A percentile compares a stretch with the other conserved stretches of the same genome.
These are phyloP conservation scores for Torrubiella hemipterigena DNA, from an alignment of 2,329 filamentous ascomycete genomes.

Conservation along the genomic window DNA sequence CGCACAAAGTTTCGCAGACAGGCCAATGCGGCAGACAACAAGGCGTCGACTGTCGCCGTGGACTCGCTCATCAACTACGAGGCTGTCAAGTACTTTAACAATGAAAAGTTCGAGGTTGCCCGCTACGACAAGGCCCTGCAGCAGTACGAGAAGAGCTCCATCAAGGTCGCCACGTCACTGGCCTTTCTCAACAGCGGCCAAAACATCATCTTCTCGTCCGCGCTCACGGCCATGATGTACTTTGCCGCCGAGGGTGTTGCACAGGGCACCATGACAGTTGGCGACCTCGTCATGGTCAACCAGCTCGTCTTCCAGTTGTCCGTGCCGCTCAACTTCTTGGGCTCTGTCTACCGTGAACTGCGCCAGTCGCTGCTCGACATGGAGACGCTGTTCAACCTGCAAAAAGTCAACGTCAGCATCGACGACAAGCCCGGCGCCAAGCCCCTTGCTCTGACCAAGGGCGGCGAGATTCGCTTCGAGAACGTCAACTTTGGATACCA, in stretches of 20 bases:
- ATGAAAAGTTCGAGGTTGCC: constrained; percentile 85
- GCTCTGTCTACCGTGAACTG: constrained; percentile 94
- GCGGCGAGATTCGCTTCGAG: constrained; percentile 87
- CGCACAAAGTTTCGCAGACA: constrained; percentile 91
- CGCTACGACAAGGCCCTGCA: constrained; percentile 81
- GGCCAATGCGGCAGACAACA: constrained; percentile 93
- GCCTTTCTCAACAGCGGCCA: constrained; percentile 90
- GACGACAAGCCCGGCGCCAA: constrained; percentile 65
- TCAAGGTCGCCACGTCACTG: constrained; percentile 91
- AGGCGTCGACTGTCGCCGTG: constrained; percentile 85
- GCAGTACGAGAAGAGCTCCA: constrained; percentile 84
- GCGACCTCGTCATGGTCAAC: constrained; percentile 97
- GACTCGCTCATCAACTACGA: constrained; percentile 98
- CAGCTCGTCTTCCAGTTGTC: constrained; percentile 97
- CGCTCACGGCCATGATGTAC: constrained; percentile 96
- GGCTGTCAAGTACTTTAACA: constrained; percentile 99
- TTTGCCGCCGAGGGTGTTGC: constrained; percentile 85
- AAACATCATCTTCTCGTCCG: constrained; percentile 92
- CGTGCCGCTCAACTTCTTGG: constrained; percentile 91
- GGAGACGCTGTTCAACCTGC: constrained; percentile 95
- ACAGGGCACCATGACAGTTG: constrained; percentile 69
- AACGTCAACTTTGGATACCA: constrained; percentile 93
- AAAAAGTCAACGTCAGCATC: constrained; percentile 88
- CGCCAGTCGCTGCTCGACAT: constrained; percentile 92
- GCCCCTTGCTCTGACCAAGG: constrained; percentile 57